Percentiles rank a stretch among this genome's conserved stretches.
Conservation (phyloP, 176 grass and related monocot genomes). For the Hordeum vulgare region DNA sequence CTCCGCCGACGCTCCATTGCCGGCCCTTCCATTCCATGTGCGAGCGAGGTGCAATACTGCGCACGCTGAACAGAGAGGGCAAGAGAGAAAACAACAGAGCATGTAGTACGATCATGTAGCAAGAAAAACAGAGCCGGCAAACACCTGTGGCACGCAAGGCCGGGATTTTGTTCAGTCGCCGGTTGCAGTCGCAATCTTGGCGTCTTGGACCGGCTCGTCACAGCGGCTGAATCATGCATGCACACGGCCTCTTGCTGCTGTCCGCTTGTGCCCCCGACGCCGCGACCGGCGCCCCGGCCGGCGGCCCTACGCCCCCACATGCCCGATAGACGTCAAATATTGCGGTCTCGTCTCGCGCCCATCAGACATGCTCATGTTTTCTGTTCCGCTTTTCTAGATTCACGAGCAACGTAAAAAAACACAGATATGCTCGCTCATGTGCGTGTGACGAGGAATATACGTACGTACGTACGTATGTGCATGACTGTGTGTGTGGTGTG, state of each 20-base stretch:
- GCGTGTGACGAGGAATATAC: no score
- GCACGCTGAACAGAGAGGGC: background rate
- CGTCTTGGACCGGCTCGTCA: background rate
- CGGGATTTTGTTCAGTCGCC: background rate
- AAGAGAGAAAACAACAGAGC: background rate
- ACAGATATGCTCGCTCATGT: no score
- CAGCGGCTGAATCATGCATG: background rate
- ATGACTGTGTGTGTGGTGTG: background rate
- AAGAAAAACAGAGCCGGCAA: background rate
- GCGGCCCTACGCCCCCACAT: slow-evolving; percentile 23
- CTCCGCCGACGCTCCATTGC: background rate
- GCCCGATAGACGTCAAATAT: background rate
- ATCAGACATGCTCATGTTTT: background rate
- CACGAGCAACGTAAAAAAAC: no score
- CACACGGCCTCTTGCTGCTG: background rate
- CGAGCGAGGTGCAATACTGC: background rate
- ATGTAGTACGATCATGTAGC: no score
- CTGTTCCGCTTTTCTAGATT: no score
- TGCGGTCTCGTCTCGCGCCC: background rate
- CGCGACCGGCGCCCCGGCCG: background rate
- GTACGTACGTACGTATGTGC: no score
- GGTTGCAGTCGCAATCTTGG: slow-evolving; percentile 1
- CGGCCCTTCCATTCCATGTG: no score
- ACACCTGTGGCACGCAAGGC: background rate
- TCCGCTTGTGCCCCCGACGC: background rate